These are phyloP conservation scores for Dothistroma septosporum DNA, from an alignment of 2,329 filamentous ascomycete genomes.

Conservation along the genomic window DNA sequence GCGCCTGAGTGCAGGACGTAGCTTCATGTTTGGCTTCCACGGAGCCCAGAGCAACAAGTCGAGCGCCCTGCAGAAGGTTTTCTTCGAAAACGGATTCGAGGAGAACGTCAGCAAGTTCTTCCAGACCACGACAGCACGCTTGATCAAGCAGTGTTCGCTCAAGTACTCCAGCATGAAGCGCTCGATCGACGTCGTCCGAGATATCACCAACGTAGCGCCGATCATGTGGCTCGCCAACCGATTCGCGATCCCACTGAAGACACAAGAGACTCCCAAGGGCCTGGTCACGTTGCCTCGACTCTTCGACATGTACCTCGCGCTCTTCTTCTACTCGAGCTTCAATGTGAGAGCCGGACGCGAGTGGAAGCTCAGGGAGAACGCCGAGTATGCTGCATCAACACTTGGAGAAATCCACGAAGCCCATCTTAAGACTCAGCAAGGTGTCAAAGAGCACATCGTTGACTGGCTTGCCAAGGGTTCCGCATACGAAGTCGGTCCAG, in stretches of 20 bases:
- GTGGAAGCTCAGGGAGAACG: constrained; percentile 47
- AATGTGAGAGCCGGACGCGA: constrained; percentile 50
- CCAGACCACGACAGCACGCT: constrained; percentile 39
- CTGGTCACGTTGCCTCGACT: constrained; percentile 45
- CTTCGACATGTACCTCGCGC: constrained; percentile 44
- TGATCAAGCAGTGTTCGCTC: constrained; percentile 48
- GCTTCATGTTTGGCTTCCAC: constrained; percentile 48
- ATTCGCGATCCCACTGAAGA: constrained; percentile 66
- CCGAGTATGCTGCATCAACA: constrained; percentile 36
- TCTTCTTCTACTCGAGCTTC: constrained; percentile 52
- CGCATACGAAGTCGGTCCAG: constrained; percentile 47
- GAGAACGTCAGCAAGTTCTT: constrained; percentile 44
- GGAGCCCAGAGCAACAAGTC: constrained; percentile 43
- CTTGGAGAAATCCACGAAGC: constrained; percentile 42
- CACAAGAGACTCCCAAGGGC: constrained; percentile 56
- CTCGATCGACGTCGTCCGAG: constrained; percentile 55
- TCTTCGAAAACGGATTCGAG: constrained; percentile 46
- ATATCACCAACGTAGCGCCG: constrained; percentile 64
- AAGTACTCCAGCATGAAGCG: constrained; percentile 44
- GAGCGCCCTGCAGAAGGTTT: constrained; percentile 42
- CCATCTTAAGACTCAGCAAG: constrained; percentile 46
- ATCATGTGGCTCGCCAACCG: constrained; percentile 60
- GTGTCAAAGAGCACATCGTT: constrained; percentile 41
- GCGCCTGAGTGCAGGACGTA: constrained; percentile 44
- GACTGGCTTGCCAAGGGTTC: constrained; percentile 49